phyloP scores from a whole-genome alignment of 495 filamentous ascomycete genomes.

The Neurospora hispaniola region DNA sequence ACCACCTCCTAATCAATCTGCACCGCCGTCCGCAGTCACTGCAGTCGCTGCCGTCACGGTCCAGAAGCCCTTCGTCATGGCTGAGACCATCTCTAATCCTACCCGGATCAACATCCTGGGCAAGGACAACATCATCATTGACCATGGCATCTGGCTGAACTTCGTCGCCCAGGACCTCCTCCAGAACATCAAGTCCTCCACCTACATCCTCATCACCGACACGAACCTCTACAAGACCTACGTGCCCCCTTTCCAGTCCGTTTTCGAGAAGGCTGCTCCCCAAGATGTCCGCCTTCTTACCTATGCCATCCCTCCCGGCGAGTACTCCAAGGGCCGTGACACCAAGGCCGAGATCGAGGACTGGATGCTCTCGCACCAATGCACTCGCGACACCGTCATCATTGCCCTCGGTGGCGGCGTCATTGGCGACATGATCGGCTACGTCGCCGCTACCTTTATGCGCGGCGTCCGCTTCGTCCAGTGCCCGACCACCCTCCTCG shows the following conservation, averaged over 20 bases:
- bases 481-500: conserved; percentile 85
- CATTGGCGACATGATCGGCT: conserved; percentile 95
- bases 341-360: conserved; percentile 95
- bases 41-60: neutral
- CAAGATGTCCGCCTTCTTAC: conserved; percentile 62
- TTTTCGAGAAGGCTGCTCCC: conserved; percentile 51
- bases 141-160: conserved; percentile 79
- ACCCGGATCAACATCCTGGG: conserved; percentile 44
- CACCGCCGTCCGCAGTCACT: neutral
- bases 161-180: conserved; percentile 78
- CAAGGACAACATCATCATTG: conserved; percentile 74
- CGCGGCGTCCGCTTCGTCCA: conserved; percentile 92
- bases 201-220: conserved; percentile 93
- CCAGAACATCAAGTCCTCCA: conserved; percentile 65
- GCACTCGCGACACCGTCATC: conserved; percentile 88
- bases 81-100: conserved; percentile 21
- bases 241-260: conserved; percentile 59
- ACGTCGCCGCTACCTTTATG: conserved; percentile 97
- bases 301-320: conserved; percentile 81
- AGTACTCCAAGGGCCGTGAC: conserved; percentile 82
- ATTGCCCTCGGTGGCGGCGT: conserved; percentile 96
- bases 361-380: conserved; percentile 89
- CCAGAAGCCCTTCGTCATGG: neutral
- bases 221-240: conserved; percentile 80
- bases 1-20: neutral